phyloP scores from a whole-genome alignment of 352 stramenopile species.

The Pythium volutum region DNA sequence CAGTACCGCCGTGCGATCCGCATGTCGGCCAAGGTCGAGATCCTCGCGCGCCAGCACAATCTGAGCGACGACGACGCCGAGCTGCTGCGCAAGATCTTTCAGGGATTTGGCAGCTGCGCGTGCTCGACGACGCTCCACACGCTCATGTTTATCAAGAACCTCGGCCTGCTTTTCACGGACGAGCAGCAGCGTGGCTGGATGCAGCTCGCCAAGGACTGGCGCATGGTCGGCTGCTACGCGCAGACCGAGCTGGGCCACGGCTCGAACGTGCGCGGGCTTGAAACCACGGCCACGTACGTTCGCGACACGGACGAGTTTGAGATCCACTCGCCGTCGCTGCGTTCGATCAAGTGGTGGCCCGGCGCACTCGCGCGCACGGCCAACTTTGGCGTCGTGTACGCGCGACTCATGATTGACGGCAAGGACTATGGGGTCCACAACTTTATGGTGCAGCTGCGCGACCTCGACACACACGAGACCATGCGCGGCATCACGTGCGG shows the following conservation, averaged over 20 bases:
- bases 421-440: constrained; percentile 93
- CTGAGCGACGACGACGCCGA: constrained; percentile 55
- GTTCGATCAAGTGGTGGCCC: constrained; percentile 96
- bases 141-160: constrained; percentile 72
- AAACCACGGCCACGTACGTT: constrained; percentile 95
- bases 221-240: constrained; percentile 82
- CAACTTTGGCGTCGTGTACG: constrained; percentile 88
- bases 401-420: constrained; percentile 81
- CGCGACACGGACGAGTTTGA: constrained; percentile 89
- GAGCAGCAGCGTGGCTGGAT: constrained; percentile 72
- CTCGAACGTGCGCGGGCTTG: constrained; percentile 84
- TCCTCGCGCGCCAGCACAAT: constrained; percentile 46
- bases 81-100: constrained; percentile 46
- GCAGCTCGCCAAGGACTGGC: constrained; percentile 56
- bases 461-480: constrained; percentile 78
- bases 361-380: constrained; percentile 93
- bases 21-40: constrained; percentile 57
- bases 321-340: constrained; percentile 94
- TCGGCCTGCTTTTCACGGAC: constrained; percentile 58
- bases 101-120: constrained; percentile 50
- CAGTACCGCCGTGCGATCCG: constrained; percentile 55
- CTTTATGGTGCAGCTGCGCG: constrained; percentile 94
- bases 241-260: constrained; percentile 90
- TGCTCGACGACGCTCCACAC: constrained; percentile 62
- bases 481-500: constrained; percentile 52